Conservation (phyloP, 2,329 filamentous ascomycete genomes). For the Aspergillus melleus region DNA sequence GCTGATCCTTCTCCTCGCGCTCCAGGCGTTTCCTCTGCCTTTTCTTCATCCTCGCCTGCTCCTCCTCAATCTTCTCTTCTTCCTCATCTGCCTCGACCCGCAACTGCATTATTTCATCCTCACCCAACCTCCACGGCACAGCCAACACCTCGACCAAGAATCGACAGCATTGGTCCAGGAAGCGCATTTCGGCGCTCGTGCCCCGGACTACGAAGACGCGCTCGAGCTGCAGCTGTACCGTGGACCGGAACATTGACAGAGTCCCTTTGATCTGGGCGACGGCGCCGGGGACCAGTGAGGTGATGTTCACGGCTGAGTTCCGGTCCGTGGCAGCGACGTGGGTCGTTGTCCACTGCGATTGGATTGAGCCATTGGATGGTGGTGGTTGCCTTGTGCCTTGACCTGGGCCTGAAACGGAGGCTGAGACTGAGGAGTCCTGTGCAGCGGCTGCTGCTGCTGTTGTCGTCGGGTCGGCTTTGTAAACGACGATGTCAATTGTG, state of each 20-base stretch:
- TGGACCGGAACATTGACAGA: slow-evolving; percentile 51
- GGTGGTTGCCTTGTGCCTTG: neutral
- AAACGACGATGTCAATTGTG: slow-evolving; percentile 56
- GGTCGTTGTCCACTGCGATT: neutral
- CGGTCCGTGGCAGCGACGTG: slow-evolving; percentile 30
- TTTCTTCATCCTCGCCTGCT: slow-evolving; percentile 34
- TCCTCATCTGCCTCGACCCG: slow-evolving; percentile 42
- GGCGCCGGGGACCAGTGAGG: slow-evolving; percentile 49
- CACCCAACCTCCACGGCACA: slow-evolving; percentile 54
- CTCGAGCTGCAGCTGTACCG: slow-evolving; percentile 57
- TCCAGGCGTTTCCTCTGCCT: slow-evolving; percentile 25
- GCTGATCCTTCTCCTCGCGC: slow-evolving; percentile 40
- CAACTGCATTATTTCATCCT: slow-evolving; percentile 45
- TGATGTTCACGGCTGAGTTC: slow-evolving; percentile 45
- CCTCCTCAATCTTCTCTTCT: slow-evolving; percentile 38
- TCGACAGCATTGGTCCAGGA: slow-evolving; percentile 52
- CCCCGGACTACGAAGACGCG: slow-evolving; percentile 50
- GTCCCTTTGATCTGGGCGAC: slow-evolving; percentile 60
- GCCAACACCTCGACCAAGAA: slow-evolving; percentile 53
- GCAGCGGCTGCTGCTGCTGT: neutral
- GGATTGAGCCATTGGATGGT: neutral
- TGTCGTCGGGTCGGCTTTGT: slow-evolving; percentile 24
- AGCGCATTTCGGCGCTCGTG: slow-evolving; percentile 56
- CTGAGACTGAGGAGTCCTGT: neutral
- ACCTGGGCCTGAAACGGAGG: neutral